Conservation (phyloP, 208 protist species). For the Leishmania guyanensis region DNA sequence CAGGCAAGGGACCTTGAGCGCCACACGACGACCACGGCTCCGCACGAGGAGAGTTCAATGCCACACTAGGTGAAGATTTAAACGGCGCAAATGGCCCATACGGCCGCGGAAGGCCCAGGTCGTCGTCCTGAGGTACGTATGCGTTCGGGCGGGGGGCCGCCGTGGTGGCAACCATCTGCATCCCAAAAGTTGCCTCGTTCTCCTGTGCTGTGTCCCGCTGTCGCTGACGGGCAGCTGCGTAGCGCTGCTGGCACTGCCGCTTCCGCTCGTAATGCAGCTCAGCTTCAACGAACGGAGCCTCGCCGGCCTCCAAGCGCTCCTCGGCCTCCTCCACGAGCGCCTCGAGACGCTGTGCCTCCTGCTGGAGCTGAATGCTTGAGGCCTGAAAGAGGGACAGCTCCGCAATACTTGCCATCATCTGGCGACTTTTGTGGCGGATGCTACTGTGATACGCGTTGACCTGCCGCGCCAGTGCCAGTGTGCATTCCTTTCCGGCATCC, state of each 20-base stretch:
- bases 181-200: constrained; percentile 13
- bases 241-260: constrained; percentile 58
- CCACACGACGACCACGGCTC: constrained; percentile 1
- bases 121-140: constrained; percentile 90
- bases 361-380: constrained; percentile 90
- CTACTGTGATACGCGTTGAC: constrained; percentile 92
- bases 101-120: constrained; percentile 80
- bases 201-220: constrained; percentile 42
- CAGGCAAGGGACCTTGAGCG: not conserved
- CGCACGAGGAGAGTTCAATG: not conserved
- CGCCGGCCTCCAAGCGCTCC: constrained; percentile 68
- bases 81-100: constrained; percentile 84
- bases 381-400: constrained; percentile 96
- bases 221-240: constrained; percentile 57
- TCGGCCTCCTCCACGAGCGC: constrained; percentile 79
- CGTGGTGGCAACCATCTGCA: constrained; percentile 52
- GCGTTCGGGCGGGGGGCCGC: constrained; percentile 85
- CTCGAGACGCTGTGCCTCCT: constrained; percentile 84
- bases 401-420: constrained; percentile 96
- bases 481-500: constrained; percentile 84
- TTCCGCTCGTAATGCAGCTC: constrained; percentile 78
- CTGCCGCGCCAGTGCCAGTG: constrained; percentile 92
- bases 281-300: constrained; percentile 83
- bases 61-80: constrained; percentile 27
- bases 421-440: constrained; percentile 87